Evolutionary conservation across 78 protist genomes (phyloP).

Genomic region (Dictyostelium discoideum): dicty_2.7 NC_007089.4:2431501-2432000

Average conservation of each 20-base stretch:
- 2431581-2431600: neutral
- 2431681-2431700: neutral
- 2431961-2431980: neutral
- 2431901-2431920: slow-evolving; percentile 2
- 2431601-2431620: too few species aligned
- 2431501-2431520: neutral
- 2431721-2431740: slow-evolving; percentile 34
- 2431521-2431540: neutral
- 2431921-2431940: neutral
- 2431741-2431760: slow-evolving; percentile 13
- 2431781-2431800: slow-evolving; percentile 56
- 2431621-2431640: too few species aligned
- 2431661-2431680: slow-evolving; percentile 26
- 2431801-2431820: slow-evolving; percentile 18
- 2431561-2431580: too few species aligned
- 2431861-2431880: slow-evolving; percentile 15
- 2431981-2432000: slow-evolving; percentile 15
- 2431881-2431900: slow-evolving; percentile 28
- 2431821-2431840: slow-evolving; percentile 70
- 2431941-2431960: neutral
- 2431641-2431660: neutral
- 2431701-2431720: slow-evolving; percentile 1
- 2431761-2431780: slow-evolving; percentile 29
- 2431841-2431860: slow-evolving; percentile 40
- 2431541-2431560: neutral